phyloP scores from a whole-genome alignment of 83 land plant genomes.

The Picea abies region DNA sequence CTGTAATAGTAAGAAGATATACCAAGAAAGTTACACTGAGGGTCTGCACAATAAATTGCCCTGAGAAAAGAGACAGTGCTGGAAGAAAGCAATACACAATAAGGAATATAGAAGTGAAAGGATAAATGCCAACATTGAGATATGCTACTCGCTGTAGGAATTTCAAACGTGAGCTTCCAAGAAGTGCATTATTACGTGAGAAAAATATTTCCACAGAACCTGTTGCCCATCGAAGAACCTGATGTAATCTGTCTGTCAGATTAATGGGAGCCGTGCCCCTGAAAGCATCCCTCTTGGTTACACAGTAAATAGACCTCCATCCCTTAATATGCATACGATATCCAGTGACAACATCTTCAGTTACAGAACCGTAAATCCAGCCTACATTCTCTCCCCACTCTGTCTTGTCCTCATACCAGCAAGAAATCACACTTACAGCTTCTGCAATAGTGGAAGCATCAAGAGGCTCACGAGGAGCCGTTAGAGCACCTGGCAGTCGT shows the following conservation, averaged over 20 bases:
- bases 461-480: background rate
- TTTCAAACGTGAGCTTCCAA: conserved; percentile 70
- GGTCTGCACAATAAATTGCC: conserved; percentile 78
- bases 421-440: conserved; percentile 70
- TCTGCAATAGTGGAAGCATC: conserved; percentile 30
- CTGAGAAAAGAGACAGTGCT: conserved; percentile 75
- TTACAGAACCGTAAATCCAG: conserved; percentile 76
- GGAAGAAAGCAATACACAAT: conserved; percentile 87
- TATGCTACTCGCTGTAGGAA: conserved; percentile 73
- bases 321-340: conserved; percentile 77
- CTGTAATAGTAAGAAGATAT: conserved; percentile 63
- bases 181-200: conserved; percentile 20
- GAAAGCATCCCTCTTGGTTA: conserved; percentile 71
- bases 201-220: too few relatives aligned
- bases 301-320: conserved; percentile 75
- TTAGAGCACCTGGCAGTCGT: conserved; percentile 57
- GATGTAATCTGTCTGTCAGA: too few relatives aligned
- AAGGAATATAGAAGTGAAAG: conserved; percentile 76
- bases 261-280: conserved; percentile 39
- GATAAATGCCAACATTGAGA: conserved; percentile 74
- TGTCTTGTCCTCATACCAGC: conserved; percentile 87
- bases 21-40: conserved; percentile 65
- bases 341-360: conserved; percentile 75
- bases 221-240: too few relatives aligned
- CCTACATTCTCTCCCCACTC: conserved; percentile 77